These are phyloP conservation scores for Neurospora tetraspora DNA, from an alignment of 495 filamentous ascomycete genomes.

Conservation along the genomic window DNA sequence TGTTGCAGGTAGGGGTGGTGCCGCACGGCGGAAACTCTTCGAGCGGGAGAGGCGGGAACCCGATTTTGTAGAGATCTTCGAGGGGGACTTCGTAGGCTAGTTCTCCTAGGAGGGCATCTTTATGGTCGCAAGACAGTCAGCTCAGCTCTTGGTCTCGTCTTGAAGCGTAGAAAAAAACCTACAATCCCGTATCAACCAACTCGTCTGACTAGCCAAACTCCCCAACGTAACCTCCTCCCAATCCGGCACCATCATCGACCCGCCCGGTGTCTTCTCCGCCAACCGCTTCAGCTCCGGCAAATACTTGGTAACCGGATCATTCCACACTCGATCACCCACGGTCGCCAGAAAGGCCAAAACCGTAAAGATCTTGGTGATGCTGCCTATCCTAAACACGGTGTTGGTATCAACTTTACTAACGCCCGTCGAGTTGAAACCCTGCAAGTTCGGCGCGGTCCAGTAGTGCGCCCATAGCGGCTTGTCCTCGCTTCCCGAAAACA, in stretches of 20 bases:
- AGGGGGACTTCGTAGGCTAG: slow-evolving; percentile 28
- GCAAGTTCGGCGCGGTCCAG: slow-evolving; percentile 36
- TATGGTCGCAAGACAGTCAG: not conserved
- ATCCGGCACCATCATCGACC: slow-evolving; percentile 27
- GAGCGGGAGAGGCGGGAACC: slow-evolving; percentile 28
- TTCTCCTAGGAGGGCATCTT: slow-evolving; percentile 32
- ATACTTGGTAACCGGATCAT: slow-evolving; percentile 36
- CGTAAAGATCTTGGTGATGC: slow-evolving; percentile 41
- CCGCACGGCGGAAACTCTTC: slow-evolving; percentile 37
- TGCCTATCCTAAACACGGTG: slow-evolving; percentile 39
- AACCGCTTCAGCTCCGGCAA: slow-evolving; percentile 43
- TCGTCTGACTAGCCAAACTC: slow-evolving; percentile 42
- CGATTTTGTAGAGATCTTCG: slow-evolving; percentile 13
- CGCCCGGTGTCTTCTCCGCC: slow-evolving; percentile 23
- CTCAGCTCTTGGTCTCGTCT: not conserved
- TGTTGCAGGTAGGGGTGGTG: slow-evolving; percentile 24
- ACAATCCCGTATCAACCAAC: slow-evolving; percentile 38
- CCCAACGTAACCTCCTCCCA: slow-evolving; percentile 49
- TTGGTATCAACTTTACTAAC: slow-evolving; percentile 29
- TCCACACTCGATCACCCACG: slow-evolving; percentile 26
- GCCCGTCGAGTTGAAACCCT: slow-evolving; percentile 26
- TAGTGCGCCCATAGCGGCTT: slow-evolving; percentile 35
- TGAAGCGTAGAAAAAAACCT: too few relatives aligned
- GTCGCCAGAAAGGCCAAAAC: slow-evolving; percentile 33
- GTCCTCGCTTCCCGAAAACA: slow-evolving; percentile 34